Conservation (phyloP, 23 red algal species). For the Gracilaria domingensis region DNA sequence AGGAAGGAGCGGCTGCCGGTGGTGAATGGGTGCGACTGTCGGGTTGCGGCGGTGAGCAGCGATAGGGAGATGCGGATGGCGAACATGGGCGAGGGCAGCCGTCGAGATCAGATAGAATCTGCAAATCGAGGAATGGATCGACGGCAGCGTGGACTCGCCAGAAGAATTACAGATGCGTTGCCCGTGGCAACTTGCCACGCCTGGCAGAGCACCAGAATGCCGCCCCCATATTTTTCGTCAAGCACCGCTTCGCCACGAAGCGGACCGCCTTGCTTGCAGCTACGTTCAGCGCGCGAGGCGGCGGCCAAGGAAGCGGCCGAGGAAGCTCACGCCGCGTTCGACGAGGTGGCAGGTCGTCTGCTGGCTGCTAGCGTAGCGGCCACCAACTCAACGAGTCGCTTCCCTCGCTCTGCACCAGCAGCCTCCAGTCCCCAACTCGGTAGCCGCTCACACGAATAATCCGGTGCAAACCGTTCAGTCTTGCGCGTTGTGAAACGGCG, state of each 20-base stretch:
- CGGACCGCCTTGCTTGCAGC: too few species aligned
- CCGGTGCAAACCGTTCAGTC: constrained; percentile 5
- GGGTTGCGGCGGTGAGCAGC: neutral
- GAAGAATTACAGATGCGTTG: neutral
- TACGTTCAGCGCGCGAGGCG: too few species aligned
- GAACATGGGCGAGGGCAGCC: neutral
- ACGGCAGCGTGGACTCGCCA: neutral
- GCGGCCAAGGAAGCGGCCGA: too few species aligned
- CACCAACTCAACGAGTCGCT: neutral
- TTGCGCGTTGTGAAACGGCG: neutral
- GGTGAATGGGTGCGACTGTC: neutral
- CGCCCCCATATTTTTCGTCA: too few species aligned
- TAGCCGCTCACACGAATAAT: neutral
- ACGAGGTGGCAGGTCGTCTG: neutral
- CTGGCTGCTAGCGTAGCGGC: neutral
- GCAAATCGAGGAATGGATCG: neutral
- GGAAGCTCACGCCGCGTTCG: neutral
- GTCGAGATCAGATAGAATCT: neutral
- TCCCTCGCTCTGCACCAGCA: neutral
- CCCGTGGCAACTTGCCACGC: neutral
- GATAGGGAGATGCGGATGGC: neutral
- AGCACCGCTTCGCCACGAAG: too few species aligned
- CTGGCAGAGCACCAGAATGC: too few species aligned
- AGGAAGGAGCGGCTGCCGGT: neutral
- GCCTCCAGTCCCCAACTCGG: neutral